These are phyloP conservation scores for Astrothelium subdiscretum DNA, from an alignment of 495 filamentous ascomycete genomes.

Conservation along the genomic window DNA sequence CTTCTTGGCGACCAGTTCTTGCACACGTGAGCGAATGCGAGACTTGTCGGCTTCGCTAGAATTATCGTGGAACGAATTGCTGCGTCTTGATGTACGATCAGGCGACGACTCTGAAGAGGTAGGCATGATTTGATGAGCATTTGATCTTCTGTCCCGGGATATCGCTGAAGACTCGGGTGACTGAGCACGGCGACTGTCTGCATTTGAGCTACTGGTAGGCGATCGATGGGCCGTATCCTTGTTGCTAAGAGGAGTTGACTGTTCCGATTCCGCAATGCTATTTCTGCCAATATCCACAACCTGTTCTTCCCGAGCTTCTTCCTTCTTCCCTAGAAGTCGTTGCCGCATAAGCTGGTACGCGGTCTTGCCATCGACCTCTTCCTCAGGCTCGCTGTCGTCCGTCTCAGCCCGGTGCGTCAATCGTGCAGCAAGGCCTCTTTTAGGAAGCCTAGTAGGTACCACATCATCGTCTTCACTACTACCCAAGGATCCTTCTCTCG, in stretches of 20 bases:
- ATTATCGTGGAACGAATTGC: background rate
- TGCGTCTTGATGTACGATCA: background rate
- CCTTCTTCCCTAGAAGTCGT: background rate
- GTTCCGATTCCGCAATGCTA: background rate
- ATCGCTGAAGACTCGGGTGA: background rate
- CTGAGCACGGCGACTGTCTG: background rate
- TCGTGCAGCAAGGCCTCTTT: background rate
- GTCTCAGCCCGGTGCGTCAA: background rate
- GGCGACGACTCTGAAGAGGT: background rate
- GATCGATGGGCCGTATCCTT: background rate
- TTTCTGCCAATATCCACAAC: background rate
- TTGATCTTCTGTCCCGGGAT: background rate
- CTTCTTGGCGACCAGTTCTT: slow-evolving; percentile 18
- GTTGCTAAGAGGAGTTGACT: background rate
- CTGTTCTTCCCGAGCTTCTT: background rate
- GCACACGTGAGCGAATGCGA: background rate
- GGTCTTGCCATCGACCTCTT: background rate
- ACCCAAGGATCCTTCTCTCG: background rate
- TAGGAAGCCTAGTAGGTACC: background rate
- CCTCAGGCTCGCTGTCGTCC: background rate
- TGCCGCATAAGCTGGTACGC: background rate
- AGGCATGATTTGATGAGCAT: background rate
- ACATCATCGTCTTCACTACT: background rate
- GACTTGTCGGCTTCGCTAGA: background rate
- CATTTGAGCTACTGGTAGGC: background rate